Evolutionary conservation across 2,329 filamentous ascomycete species (phyloP).

Genomic region (Teratosphaeria nubilosa): DNA sequence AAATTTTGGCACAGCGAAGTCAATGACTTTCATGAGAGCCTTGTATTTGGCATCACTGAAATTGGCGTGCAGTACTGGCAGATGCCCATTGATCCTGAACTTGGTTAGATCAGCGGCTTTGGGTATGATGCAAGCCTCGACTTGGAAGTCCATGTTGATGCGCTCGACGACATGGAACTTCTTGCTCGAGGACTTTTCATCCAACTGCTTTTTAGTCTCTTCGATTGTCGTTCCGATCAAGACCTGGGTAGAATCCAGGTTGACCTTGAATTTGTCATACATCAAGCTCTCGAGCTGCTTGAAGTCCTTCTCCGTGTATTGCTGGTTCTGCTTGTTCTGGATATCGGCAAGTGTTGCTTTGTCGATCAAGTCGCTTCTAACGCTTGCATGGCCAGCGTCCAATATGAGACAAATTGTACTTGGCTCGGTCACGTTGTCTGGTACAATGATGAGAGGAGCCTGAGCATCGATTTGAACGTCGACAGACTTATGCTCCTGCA

Average conservation of each 20-base stretch:
- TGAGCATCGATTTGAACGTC: conserved; percentile 93
- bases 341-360: conserved; percentile 82
- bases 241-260: conserved; percentile 87
- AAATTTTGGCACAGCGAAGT: conserved; percentile 86
- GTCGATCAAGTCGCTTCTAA: conserved; percentile 89
- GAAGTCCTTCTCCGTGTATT: conserved; percentile 83
- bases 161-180: conserved; percentile 86
- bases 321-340: conserved; percentile 77
- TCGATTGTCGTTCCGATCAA: conserved; percentile 90
- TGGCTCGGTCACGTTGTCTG: conserved; percentile 76
- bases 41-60: conserved; percentile 97
- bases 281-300: conserved; percentile 81
- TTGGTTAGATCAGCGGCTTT: conserved; percentile 90
- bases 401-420: conserved; percentile 83
- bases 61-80: conserved; percentile 83
- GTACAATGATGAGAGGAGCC: conserved; percentile 90
- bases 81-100: conserved; percentile 78
- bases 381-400: conserved; percentile 90
- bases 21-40: conserved; percentile 87
- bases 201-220: conserved; percentile 74
- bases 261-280: conserved; percentile 95
- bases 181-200: conserved; percentile 51
- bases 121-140: conserved; percentile 95
- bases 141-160: conserved; percentile 92
- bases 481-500: conserved; percentile 96